Conservation (phyloP, 2,329 filamentous ascomycete genomes). For the Aspergillus pseudotamarii region DNA sequence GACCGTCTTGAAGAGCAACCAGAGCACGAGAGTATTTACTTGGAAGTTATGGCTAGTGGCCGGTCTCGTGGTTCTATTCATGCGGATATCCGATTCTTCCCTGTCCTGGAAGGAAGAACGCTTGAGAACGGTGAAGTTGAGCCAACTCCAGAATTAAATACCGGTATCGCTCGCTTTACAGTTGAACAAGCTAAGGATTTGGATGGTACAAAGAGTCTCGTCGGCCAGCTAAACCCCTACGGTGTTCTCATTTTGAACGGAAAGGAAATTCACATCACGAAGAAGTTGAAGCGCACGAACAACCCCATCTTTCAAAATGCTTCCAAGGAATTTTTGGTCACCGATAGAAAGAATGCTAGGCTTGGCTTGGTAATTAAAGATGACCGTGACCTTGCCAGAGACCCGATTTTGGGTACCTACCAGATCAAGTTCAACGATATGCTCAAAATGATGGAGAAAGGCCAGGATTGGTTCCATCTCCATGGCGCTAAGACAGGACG, state of each 20-base stretch:
- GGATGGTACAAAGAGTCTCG: constrained; percentile 86
- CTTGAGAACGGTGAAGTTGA: constrained; percentile 75
- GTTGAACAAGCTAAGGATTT: constrained; percentile 96
- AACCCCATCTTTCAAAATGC: constrained; percentile 95
- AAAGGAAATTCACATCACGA: constrained; percentile 84
- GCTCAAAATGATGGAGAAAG: constrained; percentile 85
- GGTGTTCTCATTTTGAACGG: constrained; percentile 86
- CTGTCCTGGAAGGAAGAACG: constrained; percentile 70
- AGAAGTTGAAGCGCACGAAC: constrained; percentile 95
- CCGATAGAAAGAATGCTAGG: constrained; percentile 86
- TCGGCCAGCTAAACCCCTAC: constrained; percentile 90
- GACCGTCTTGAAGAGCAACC: constrained; percentile 77
- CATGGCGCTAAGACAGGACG: constrained; percentile 79
- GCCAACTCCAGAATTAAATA: constrained; percentile 84
- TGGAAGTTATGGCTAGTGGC: constrained; percentile 83
- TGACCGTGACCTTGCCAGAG: constrained; percentile 79
- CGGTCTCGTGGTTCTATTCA: constrained; percentile 79
- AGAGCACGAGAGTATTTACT: constrained; percentile 78
- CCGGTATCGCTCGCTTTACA: constrained; percentile 90
- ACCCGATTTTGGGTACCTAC: constrained; percentile 86
- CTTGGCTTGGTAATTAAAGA: constrained; percentile 94
- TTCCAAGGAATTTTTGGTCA: constrained; percentile 91
- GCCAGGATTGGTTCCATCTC: constrained; percentile 95
- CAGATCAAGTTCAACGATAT: constrained; percentile 96
- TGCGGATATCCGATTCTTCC: constrained; percentile 91